These are phyloP conservation scores for Pestalotiopsis sp. DNA, from an alignment of 2,329 filamentous ascomycete genomes.

Conservation along the genomic window DNA sequence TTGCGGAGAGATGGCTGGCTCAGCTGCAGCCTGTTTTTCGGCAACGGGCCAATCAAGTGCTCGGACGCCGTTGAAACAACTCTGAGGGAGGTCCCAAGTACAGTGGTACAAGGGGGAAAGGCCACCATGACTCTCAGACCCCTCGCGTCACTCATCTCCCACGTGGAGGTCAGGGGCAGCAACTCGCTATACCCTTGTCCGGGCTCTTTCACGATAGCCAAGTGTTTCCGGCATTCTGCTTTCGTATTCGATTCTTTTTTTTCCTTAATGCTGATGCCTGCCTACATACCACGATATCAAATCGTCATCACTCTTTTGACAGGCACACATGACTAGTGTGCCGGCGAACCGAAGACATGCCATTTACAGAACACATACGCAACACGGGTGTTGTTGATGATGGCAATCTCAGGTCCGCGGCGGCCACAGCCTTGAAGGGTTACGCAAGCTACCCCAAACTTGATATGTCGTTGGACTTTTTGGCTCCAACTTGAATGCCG, in stretches of 20 bases:
- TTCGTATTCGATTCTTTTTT: neutral
- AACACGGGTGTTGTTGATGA: neutral
- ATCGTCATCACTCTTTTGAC: neutral
- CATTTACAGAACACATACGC: neutral
- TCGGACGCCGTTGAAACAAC: neutral
- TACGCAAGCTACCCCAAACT: neutral
- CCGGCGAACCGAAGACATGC: neutral
- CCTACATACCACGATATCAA: neutral
- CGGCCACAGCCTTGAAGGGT: neutral
- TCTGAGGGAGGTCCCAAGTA: neutral
- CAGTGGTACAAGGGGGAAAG: neutral
- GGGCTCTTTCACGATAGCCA: neutral
- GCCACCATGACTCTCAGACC: neutral
- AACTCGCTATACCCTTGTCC: neutral
- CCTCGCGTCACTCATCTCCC: constrained; percentile 17
- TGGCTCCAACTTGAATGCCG: neutral
- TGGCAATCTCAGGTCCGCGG: neutral
- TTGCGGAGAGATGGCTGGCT: neutral
- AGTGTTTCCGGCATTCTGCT: neutral
- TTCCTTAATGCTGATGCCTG: neutral
- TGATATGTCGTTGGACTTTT: neutral
- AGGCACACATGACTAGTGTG: neutral
- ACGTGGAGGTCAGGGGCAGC: constrained; percentile 26
- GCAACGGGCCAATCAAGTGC: neutral
- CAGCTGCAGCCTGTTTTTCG: neutral